Percentiles rank a stretch among this genome's conserved stretches.
Evolutionary conservation across 2,329 filamentous ascomycete genomes (phyloP).

Genomic region (Pseudogymnoascus verrucosus): DNA sequence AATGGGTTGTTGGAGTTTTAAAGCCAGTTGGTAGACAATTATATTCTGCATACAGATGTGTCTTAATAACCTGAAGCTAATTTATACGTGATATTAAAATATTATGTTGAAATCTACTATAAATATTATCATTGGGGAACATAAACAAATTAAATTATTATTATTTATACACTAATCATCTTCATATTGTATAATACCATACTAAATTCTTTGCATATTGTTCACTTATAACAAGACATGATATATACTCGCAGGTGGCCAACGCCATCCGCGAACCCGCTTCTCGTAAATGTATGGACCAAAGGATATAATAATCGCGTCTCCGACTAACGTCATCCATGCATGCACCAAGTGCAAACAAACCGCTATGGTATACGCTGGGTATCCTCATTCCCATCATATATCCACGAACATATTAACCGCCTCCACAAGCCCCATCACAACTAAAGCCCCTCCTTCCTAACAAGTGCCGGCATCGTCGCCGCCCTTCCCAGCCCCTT

Average conservation of each 20-base stretch:
- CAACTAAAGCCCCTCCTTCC: slow-evolving; percentile 8
- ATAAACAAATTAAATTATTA: not conserved
- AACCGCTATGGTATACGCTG: slow-evolving; percentile 5
- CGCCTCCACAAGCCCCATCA: not conserved
- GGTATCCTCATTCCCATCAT: not conserved
- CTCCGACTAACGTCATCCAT: not conserved
- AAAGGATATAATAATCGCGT: not conserved
- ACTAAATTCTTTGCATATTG: not conserved
- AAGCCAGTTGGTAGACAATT: not conserved
- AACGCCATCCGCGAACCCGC: not conserved
- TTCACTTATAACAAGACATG: not conserved
- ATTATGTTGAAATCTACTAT: not conserved
- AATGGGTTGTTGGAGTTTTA: slow-evolving; percentile 37
- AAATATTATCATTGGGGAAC: not conserved
- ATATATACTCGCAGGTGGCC: not conserved
- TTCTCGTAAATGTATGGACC: not conserved
- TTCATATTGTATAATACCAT: not conserved
- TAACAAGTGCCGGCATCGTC: slow-evolving; percentile 12
- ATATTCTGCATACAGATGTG: not conserved
- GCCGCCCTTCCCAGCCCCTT: slow-evolving; percentile 14
- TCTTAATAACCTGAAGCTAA: not conserved
- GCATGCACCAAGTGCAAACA: not conserved
- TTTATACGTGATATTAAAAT: not conserved
- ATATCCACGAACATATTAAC: not conserved
- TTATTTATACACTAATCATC: not conserved